Evolutionary conservation across 176 grass and related monocot species (phyloP).

Genomic region (Aegilops bicornis): DNA sequence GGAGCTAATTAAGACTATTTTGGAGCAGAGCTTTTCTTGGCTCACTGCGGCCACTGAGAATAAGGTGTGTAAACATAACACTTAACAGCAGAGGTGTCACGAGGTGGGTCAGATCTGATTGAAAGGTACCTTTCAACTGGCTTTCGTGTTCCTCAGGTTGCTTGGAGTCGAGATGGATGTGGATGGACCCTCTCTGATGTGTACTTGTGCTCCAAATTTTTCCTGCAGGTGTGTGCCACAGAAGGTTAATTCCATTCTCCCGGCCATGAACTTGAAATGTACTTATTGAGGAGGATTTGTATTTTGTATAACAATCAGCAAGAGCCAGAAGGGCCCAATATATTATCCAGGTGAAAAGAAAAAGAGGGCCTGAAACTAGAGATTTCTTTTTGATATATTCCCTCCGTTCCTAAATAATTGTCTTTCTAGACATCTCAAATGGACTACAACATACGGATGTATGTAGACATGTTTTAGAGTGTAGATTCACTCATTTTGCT

Average conservation of each 20-base stretch:
- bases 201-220: not conserved
- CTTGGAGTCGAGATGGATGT: slow-evolving; percentile 18
- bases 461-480: too few relatives aligned
- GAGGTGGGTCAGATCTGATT: slow-evolving; percentile 29
- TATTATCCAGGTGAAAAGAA: not conserved
- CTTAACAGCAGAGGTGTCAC: not conserved
- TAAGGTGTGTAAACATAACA: not conserved
- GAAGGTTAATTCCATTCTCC: not conserved
- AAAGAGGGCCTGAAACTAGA: not conserved
- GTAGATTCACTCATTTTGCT: too few relatives aligned
- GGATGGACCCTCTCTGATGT: not conserved
- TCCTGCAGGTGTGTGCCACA: slow-evolving; percentile 16
- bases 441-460: too few relatives aligned
- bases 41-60: not conserved
- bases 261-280: not conserved
- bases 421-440: too few relatives aligned
- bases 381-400: too few relatives aligned
- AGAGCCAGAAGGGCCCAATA: not conserved
- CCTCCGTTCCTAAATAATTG: too few relatives aligned
- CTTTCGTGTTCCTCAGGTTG: slow-evolving; percentile 1
- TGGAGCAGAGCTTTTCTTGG: slow-evolving; percentile 15
- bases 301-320: not conserved
- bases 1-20: slow-evolving; percentile 29
- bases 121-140: slow-evolving; percentile 29
- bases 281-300: not conserved